Evolutionary conservation across 2,329 filamentous ascomycete species (phyloP), one percentile per base, ranked within the genome.

Genomic region (Aspergillus fumigatus): DNA sequence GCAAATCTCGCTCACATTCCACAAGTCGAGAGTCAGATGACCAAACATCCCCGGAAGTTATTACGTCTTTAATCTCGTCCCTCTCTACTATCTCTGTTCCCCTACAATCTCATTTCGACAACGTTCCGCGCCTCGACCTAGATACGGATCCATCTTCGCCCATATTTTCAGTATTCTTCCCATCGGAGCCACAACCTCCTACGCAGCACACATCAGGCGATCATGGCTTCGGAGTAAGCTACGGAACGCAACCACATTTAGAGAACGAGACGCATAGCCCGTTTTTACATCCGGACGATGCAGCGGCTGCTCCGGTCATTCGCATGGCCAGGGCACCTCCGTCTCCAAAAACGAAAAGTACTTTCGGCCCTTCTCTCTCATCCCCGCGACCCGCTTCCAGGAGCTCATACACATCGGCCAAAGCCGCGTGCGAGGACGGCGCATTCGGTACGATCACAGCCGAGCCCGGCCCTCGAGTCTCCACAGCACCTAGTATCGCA

Each of bases 321-420:
- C 87, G 88, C 61, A 96, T 92, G 32, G 84, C 90, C 32, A 92
- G 92, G 71, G 88, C 87, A 7, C 89, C 89, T 0, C 90, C 88
- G 51, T 89, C 89, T 53, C 84, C 86, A 65, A 92, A 89, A 26
- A 76, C 89, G 52, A 91, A 88, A n/a, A 83, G 86, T 0, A 57
- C 57, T 27, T 50, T 59, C 45, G 62, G 61, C 29, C 53, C 56
- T 35, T 48, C 62, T 74, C 41, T 66, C 10, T 68, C 65, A 10
- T 60, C 66, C 6, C 54, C 64, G 27, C 67, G 74, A 45, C 70
- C 73, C 4, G 62, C 65, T 3, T 77, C 74, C 21, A 70, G 65
- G 54, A 70, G 71, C n/a, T 77, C 74, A 0, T 69, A 70, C 56
- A 66, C 67, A 21, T 76, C 73, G 23, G 66, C 67, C 27, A 67